Conservation (phyloP, 352 stramenopile genomes). For the Phytophthora pinifolia region DNA sequence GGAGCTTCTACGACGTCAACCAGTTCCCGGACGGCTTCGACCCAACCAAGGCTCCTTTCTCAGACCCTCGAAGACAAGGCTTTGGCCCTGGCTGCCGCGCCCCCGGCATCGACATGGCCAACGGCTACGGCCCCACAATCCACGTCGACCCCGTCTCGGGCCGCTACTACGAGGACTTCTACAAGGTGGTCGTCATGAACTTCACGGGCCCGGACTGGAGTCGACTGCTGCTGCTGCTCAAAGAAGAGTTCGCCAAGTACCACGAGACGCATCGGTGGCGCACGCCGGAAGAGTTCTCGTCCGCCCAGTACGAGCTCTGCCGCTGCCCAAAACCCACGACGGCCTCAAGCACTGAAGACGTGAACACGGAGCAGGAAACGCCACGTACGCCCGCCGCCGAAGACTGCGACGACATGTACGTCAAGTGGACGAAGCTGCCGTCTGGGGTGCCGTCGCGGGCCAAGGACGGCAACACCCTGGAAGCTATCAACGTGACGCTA, state of each 20-base stretch:
- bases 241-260: slow-evolving; percentile 94
- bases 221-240: slow-evolving; percentile 90
- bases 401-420: slow-evolving; percentile 28
- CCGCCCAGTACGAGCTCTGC: slow-evolving; percentile 62
- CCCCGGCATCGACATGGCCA: slow-evolving; percentile 29
- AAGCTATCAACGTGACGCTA: slow-evolving; percentile 98
- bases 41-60: slow-evolving; percentile 41
- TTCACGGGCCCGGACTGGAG: slow-evolving; percentile 92
- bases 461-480: slow-evolving; percentile 96
- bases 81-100: slow-evolving; percentile 38
- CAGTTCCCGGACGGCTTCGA: slow-evolving; percentile 69
- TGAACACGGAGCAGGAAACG: neutral
- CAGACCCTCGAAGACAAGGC: slow-evolving; percentile 46
- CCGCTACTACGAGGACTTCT: slow-evolving; percentile 77
- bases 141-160: slow-evolving; percentile 56
- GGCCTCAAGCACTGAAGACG: neutral
- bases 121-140: slow-evolving; percentile 57
- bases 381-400: neutral
- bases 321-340: slow-evolving; percentile 12
- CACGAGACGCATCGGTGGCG: slow-evolving; percentile 75
- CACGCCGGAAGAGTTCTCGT: slow-evolving; percentile 45
- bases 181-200: slow-evolving; percentile 83
- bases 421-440: slow-evolving; percentile 64
- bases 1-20: slow-evolving; percentile 81
- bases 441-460: slow-evolving; percentile 89